A percentile compares a stretch with the other conserved stretches of the same genome.
phyloP scores from a whole-genome alignment of 2,329 filamentous ascomycete species.

The Pseudopyricularia cyperi region DNA sequence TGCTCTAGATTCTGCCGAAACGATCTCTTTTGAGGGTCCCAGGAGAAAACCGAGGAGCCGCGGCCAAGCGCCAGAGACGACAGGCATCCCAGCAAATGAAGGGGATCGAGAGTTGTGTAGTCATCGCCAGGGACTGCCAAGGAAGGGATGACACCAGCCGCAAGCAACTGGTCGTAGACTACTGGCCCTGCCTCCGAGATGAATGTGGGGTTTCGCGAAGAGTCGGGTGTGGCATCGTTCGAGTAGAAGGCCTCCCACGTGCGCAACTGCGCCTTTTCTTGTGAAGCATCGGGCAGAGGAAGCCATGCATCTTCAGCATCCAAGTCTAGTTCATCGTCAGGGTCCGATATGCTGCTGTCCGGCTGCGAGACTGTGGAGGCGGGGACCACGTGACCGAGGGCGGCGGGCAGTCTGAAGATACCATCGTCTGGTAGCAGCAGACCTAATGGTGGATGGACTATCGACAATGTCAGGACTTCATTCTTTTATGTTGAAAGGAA shows the following conservation, averaged over 20 bases:
- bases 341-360: background rate
- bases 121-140: slow-evolving; percentile 22
- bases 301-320: slow-evolving; percentile 34
- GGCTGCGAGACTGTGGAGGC: background rate
- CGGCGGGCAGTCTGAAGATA: slow-evolving; percentile 29
- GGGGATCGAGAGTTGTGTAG: slow-evolving; percentile 28
- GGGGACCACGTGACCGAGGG: slow-evolving; percentile 8
- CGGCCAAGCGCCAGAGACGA: slow-evolving; percentile 56
- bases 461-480: background rate
- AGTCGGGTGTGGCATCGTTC: slow-evolving; percentile 19
- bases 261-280: slow-evolving; percentile 26
- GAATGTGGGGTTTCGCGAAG: slow-evolving; percentile 29
- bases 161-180: slow-evolving; percentile 52
- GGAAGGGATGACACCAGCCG: slow-evolving; percentile 25
- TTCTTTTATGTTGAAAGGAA: background rate
- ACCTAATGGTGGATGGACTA: background rate
- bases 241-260: slow-evolving; percentile 58
- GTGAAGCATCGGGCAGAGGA: slow-evolving; percentile 13
- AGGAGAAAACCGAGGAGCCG: slow-evolving; percentile 58
- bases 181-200: slow-evolving; percentile 55
- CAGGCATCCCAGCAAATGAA: slow-evolving; percentile 41
- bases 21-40: slow-evolving; percentile 33
- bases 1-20: slow-evolving; percentile 37
- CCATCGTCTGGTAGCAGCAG: slow-evolving; percentile 11
- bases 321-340: background rate